Conservation (phyloP, 352 stramenopile genomes). For the Phytophthora citrophthora region DNA sequence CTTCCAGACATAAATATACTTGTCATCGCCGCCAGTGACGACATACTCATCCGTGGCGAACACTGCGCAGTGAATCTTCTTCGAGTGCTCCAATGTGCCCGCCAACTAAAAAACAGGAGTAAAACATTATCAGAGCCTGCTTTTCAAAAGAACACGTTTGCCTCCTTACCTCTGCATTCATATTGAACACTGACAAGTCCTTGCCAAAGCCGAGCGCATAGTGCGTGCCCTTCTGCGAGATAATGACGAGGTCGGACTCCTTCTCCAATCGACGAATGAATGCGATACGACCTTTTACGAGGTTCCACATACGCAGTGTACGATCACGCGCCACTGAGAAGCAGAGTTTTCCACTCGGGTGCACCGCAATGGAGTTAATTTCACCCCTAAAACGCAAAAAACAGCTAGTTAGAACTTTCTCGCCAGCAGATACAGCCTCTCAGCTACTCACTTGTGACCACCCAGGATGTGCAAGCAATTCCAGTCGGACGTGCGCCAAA, state of each 20-base stretch:
- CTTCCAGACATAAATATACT: conserved; percentile 87
- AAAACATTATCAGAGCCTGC: conserved; percentile 1
- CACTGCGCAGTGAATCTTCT: conserved; percentile 78
- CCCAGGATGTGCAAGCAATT: conserved; percentile 90
- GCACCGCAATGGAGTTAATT: conserved; percentile 85
- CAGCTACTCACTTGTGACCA: conserved; percentile 74
- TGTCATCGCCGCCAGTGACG: conserved; percentile 81
- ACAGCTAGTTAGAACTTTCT: background rate
- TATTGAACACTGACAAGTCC: conserved; percentile 82
- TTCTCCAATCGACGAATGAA: conserved; percentile 89
- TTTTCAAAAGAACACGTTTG: background rate
- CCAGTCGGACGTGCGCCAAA: conserved; percentile 91
- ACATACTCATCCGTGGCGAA: conserved; percentile 82
- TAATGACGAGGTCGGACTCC: conserved; percentile 75
- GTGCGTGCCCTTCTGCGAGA: conserved; percentile 75
- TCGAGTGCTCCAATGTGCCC: conserved; percentile 68
- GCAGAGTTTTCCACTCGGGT: conserved; percentile 89
- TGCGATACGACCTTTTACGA: conserved; percentile 88
- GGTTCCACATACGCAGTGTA: conserved; percentile 91
- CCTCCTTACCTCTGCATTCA: conserved; percentile 66
- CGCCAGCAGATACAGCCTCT: background rate
- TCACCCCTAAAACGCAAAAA: conserved; percentile 48
- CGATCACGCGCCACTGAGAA: conserved; percentile 85
- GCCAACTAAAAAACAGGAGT: conserved; percentile 44
- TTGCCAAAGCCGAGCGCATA: conserved; percentile 78